Evolutionary conservation across 805 yeast species (phyloP), one percentile per base, ranked within the genome.

Genomic region (Babjeviella inositovora): DNA sequence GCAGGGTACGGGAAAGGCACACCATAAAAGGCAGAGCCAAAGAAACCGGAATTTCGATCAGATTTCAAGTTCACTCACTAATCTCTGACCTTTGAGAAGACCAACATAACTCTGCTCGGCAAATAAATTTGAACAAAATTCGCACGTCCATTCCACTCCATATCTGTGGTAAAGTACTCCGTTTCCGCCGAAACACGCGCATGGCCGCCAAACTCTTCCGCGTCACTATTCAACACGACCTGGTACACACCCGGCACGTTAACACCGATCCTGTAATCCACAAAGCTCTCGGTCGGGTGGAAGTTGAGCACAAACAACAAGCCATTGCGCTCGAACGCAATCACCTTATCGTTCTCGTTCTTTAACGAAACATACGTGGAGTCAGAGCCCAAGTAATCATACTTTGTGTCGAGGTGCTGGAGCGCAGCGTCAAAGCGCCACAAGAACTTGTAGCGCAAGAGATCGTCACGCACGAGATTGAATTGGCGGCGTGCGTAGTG

Each of bases 401-500:
- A 79, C 24, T 60, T 52, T 10, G 61, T 45, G 47, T 87, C 97
- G 19, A 75, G 53, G 26, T 57, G 59, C 47, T 82, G 93, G 81
- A 90, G 70, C 8, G 77, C 84, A 21, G 64, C 53, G 48, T 87
- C 98, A 53, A 90, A 87, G n/a, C 57, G 56, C 46, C 74, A 75
- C 37, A 87, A 56, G 33, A 61, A 73, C 42, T 70, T 68, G 53
- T 87, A 87, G 31, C 94, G 64, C 37, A 90, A 56, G 30, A 81
- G 50, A 14, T 73, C 66, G 43, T 90, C 96, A 25, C 75, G 73
- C 17, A 75, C 66, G 35, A 87, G 61, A 39, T 82, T 82, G 62
- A 85, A 90, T 49, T 87, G 98, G 39, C 98, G 69, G 42, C 97
- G 68, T 2, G 96, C 95, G 41, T 90, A 87, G 50, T 80, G 90